These are phyloP conservation scores for Glaciozyma antarctica DNA, from an alignment of 768 basidiomycete genomes.

Conservation along the genomic window DNA sequence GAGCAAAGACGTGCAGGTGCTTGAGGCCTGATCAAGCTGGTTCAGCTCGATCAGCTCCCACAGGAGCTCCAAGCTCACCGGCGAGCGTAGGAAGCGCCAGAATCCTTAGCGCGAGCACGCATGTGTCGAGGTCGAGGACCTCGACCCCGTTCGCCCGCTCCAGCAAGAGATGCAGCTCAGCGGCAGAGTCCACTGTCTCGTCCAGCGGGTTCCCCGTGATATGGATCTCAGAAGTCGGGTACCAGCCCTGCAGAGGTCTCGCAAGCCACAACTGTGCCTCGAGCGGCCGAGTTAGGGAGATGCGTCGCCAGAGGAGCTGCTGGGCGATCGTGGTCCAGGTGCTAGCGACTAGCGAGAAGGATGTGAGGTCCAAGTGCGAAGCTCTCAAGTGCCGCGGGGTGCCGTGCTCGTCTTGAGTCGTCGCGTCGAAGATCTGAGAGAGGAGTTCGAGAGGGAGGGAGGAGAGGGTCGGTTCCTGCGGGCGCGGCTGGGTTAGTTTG, in stretches of 20 bases:
- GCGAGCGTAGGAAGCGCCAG: no score
- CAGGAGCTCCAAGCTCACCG: no score
- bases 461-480: not conserved
- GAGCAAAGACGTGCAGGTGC: no score
- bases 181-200: not conserved
- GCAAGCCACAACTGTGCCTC: constrained; percentile 40
- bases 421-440: not conserved
- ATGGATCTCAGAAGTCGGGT: constrained; percentile 49
- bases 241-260: constrained; percentile 47
- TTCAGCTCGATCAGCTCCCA: no score
- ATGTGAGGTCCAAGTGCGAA: no score
- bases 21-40: no score
- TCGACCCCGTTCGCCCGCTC: constrained; percentile 75
- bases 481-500: not conserved
- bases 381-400: not conserved
- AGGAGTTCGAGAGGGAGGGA: not conserved
- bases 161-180: constrained; percentile 37
- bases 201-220: constrained; percentile 56
- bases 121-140: constrained; percentile 45
- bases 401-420: not conserved
- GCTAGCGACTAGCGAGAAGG: no score
- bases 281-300: no score
- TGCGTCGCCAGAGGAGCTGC: not conserved
- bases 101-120: no score
- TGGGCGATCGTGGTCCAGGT: not conserved